Conservation (phyloP, 768 basidiomycete genomes). For the Lactarius tabidus region DNA sequence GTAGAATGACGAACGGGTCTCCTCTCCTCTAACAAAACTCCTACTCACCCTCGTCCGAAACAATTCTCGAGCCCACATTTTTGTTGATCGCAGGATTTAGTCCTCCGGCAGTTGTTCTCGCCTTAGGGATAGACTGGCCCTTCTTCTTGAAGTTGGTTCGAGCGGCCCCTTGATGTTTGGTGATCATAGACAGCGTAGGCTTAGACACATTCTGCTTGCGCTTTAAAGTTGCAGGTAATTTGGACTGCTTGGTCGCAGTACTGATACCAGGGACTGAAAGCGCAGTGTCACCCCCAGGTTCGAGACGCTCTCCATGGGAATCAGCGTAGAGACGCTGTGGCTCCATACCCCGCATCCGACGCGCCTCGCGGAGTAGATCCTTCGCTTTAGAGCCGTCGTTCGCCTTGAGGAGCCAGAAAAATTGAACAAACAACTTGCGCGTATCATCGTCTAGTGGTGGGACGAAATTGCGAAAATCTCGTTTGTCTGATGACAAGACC, state of each 20-base stretch:
- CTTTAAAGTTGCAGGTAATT: neutral
- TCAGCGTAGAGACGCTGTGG: neutral
- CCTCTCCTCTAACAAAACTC: neutral
- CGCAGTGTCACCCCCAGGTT: neutral
- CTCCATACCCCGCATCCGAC: constrained; percentile 18
- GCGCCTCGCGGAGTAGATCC: constrained; percentile 7
- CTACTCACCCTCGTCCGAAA: constrained; percentile 2
- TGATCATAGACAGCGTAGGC: neutral
- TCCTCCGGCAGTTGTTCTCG: neutral
- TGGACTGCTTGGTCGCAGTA: neutral
- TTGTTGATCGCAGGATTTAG: neutral
- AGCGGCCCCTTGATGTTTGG: neutral
- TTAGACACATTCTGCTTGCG: neutral
- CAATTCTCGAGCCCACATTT: neutral
- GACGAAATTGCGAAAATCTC: constrained; percentile 6
- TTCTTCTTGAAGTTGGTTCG: constrained; percentile 5
- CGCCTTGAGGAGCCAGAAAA: constrained; percentile 28
- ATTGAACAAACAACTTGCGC: constrained; percentile 28
- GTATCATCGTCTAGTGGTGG: neutral
- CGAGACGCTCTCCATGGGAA: neutral
- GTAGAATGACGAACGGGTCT: neutral
- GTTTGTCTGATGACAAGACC: constrained; percentile 10
- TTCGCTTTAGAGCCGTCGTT: neutral
- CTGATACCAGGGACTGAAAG: neutral
- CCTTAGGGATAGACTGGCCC: neutral